Evolutionary conservation across 2,329 filamentous ascomycete species (phyloP), one percentile per base, ranked within the genome.

Genomic region (Aspergillus novoparasiticus): DNA sequence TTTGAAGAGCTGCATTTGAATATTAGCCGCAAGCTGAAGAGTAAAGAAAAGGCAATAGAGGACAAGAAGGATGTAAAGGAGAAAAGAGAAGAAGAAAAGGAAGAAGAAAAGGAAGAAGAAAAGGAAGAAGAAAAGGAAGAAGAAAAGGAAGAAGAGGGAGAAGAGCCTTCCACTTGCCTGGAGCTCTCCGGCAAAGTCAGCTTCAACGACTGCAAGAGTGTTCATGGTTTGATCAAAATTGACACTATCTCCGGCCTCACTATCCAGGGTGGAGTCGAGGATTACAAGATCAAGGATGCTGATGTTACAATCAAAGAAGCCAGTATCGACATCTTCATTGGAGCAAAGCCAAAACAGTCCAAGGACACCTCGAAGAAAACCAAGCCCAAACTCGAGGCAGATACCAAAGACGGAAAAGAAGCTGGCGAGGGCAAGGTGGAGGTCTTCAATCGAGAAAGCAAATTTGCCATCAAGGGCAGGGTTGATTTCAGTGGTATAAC

Each of bases 171-270:
- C 39, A 41, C 39, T 41, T 41, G 6, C 39, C 6, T 41, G 39
- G 51, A 55, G 16, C 51, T 55, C 21, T 55, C 51, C 28, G 51
- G 51, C 14, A 55, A 55, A 55, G 28, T 55, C 30, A 55, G 51
- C 51, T 55, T 55, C 14, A 55, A 55, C 19, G 51, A 55, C 16
- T 30, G 30, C 28, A 55, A 55, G 36, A 55, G 51, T 23, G 51
- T 55, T n/a, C 51, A 55, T 30, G 51, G 51, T 9, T 32, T 55
- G 51, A 36, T 55, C 19, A 36, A 55, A 16, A 26, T 26, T 23
- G 51, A 55, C 28, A 21, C 19, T 16, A 55, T 6, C 16, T 41
- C 51, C 0, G 51, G 51, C 19, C 36, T 55, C 39, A 41, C 39
- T 4, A 41, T 41, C 39, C 39, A 41, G 6, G 39, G 39, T 3